Base-by-base conservation (phyloP, 495 filamentous ascomycete species). In the Xylaria intraflava region DNA sequence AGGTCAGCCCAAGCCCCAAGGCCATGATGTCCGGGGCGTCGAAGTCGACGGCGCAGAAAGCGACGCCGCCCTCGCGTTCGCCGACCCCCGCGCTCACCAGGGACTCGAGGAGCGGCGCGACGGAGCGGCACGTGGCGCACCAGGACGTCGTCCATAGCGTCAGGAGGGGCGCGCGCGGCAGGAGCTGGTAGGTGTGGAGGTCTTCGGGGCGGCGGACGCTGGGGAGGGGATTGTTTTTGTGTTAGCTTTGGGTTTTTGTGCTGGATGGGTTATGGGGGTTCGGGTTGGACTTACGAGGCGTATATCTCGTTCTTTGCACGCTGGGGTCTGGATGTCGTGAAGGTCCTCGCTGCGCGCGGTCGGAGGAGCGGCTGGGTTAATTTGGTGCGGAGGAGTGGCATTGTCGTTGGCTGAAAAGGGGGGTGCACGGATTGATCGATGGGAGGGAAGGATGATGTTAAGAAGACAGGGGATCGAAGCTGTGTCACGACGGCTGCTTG, bases 91-190 rank as follows among this genome's bases (percentile, higher is more conserved):
- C 73, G 53, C 80, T 70, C 30, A 87, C 65, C 24, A 85, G 60
- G 5, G 74, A 64, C 20, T 65, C 59, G 0, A 88, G 17, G 8
- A 85, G 57, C 6, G 83, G 82, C 3, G 68, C 69, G 17, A 86
- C 74, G 14, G 65, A 57, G 23, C 69, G 70, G 66, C 84, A 89
- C 8, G 78, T 79, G 7, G 75, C 62, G 64, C 83, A 87, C 67
- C 76, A 87, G 8, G 79, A 81, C 0, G 85, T 76, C 1, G 82
- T 86, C 85, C 85, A 89, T 12, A 88, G 68, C 1, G 85, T 88
- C 29, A 88, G 70, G 6, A 88, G 69, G 6, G 84, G 80, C n/a
- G 68, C 74, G 19, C 75, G 68, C 8, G 72, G 80, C 39, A 84
- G 67, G 39, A 83, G 72, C 17, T 78, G 75, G 53, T 85, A 77